Percentiles rank a stretch among this genome's conserved stretches.
Conservation (phyloP, 225 moss, liverwort and hornwort genomes). For the Marchantia polymorpha region DNA sequence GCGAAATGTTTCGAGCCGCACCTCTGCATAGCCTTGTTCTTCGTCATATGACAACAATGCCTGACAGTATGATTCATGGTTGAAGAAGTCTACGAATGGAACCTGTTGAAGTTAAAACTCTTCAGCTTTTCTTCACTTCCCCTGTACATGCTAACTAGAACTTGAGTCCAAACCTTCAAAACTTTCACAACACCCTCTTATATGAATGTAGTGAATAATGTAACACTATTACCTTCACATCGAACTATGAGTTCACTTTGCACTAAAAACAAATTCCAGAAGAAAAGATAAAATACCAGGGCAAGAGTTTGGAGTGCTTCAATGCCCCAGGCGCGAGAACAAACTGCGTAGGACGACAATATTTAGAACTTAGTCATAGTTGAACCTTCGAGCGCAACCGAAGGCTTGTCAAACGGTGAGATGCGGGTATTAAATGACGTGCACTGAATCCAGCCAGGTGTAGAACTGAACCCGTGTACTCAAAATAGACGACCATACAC, state of each 20-base stretch:
- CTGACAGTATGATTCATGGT: slow-evolving; percentile 84
- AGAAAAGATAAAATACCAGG: slow-evolving; percentile 47
- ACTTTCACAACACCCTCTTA: no score
- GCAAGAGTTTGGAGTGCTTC: slow-evolving; percentile 91
- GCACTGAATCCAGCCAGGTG: neutral
- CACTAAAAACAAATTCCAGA: neutral
- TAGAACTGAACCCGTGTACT: neutral
- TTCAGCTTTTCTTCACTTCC: neutral
- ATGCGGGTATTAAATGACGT: neutral
- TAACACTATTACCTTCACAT: no score
- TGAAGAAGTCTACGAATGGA: slow-evolving; percentile 97
- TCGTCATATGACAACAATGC: slow-evolving; percentile 84
- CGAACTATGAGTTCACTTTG: neutral
- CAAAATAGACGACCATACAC: neutral
- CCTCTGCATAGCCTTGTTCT: slow-evolving; percentile 81
- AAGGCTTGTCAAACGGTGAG: neutral
- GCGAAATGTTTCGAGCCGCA: slow-evolving; percentile 15
- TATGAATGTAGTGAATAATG: no score
- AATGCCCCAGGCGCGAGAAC: slow-evolving; percentile 97
- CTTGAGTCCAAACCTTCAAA: no score
- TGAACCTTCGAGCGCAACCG: neutral
- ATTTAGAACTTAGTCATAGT: neutral
- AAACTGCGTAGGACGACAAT: slow-evolving; percentile 59
- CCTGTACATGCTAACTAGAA: no score
- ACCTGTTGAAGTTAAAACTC: slow-evolving; percentile 47